Conservation (phyloP, 1,284 basidiomycete genomes). For the Paramarasmius palmivorus region DNA sequence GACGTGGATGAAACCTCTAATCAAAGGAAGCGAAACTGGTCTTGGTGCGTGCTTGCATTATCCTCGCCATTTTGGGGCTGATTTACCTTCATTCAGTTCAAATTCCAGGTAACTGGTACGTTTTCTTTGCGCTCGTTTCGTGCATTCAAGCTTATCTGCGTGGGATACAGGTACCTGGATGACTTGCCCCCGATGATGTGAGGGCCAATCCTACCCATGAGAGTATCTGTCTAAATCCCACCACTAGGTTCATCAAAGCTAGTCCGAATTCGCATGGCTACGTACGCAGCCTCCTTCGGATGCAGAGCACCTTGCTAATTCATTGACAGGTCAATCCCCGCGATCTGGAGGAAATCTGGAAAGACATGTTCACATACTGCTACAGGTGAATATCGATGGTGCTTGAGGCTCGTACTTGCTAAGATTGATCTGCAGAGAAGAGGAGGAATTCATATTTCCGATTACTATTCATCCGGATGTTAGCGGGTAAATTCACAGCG, state of each 20-base stretch:
- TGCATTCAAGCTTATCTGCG: not conserved
- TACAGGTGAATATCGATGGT: slow-evolving; percentile 52
- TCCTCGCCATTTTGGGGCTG: not conserved
- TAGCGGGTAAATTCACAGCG: slow-evolving; percentile 50
- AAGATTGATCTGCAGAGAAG: slow-evolving; percentile 43
- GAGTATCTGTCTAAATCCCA: not conserved
- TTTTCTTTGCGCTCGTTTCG: not conserved
- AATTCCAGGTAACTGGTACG: slow-evolving; percentile 71
- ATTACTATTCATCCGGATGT: slow-evolving; percentile 82
- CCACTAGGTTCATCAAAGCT: slow-evolving; percentile 62
- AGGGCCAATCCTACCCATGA: slow-evolving; percentile 14
- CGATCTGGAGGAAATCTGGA: slow-evolving; percentile 76
- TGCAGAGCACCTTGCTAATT: not conserved
- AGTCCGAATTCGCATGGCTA: slow-evolving; percentile 70
- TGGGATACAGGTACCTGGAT: slow-evolving; percentile 51
- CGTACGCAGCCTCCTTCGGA: slow-evolving; percentile 29
- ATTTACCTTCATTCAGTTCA: slow-evolving; percentile 45
- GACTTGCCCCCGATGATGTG: slow-evolving; percentile 75
- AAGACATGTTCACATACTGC: slow-evolving; percentile 71
- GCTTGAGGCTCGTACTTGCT: not conserved
- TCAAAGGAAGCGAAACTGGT: slow-evolving; percentile 65
- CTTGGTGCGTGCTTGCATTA: slow-evolving; percentile 22
- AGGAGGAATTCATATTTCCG: slow-evolving; percentile 74
- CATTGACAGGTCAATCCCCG: slow-evolving; percentile 57
- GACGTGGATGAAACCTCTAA: slow-evolving; percentile 78